Base-by-base conservation (phyloP, 2,329 filamentous ascomycete genomes). In the Trichoderma cornu-damae region DNA sequence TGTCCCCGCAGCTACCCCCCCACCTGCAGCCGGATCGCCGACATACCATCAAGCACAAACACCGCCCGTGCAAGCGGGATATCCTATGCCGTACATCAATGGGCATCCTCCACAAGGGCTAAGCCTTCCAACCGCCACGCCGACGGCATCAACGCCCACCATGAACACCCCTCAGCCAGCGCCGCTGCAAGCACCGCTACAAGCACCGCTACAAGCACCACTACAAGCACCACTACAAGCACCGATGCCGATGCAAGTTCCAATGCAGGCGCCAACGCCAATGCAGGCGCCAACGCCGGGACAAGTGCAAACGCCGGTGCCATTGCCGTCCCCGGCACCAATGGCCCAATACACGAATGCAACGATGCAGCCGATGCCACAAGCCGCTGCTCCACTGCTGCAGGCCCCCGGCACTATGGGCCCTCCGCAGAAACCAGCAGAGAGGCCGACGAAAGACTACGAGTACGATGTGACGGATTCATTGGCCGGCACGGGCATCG, bases 381-480 rank as follows among this genome's bases (percentile, higher is more conserved):
- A 63, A 18, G 38, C 61, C 16, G 42, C 61, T 16, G 59, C 66
- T 30, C 64, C 65, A 28, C 61, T 59, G 32, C 60, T 60, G 35
- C 69, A 66, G 55, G 62, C 61, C 6, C 63, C 68, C 9, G 70
- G 65, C 11, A 57, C 69, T 49, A 86, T 83, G 81, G 80, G 79
- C 0, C 83, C 75, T 60, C 84, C 81, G 65, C 85, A 80, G 65
- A 83, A 81, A 66, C 83, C 78, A 58, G 77, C 78, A 16, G 87
- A 88, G 58, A 78, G 79, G 62, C 81, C 84, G 42, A 79, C 81
- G 11, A 90, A 85, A 62, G 79, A 80, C 55, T 77, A 79, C 57
- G 76, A 82, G 58, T 84, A 92, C 65, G 90, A 96, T 66, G 81
- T 92, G 44, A 89, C 87, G 62, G 92, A 96, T 73, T 88, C 91